Evolutionary conservation across 177 flowering plant species (phyloP), one percentile per base, ranked within the genome.

Genomic region (Telopea speciosissima): DNA sequence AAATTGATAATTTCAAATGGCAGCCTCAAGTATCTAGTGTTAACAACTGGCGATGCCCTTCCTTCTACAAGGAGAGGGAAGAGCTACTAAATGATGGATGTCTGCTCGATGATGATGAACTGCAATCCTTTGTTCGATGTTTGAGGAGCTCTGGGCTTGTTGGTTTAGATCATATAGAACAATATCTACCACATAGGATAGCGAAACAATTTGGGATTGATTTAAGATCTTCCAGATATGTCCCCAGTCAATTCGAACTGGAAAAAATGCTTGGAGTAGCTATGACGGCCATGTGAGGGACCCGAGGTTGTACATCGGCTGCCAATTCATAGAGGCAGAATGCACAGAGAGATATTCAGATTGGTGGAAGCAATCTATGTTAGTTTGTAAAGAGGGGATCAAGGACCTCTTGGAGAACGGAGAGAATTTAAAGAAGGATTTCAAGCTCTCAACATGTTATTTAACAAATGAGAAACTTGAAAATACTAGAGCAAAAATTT

Each of bases 121-220:
- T 82, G 9, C 49, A 45, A n/a, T 75, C 85, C 0, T 81, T 70
- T 75, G 77, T 68, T 49, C 68, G 70, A 19, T 81, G 81, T 71
- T 65, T 79, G 67, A 79, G 72, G 68, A 71, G 64, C 3, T 61
- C 68, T 68, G 77, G 78, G 78, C 72, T 87, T 9, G 81, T 81
- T 60, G 88, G 88, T 25, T 21, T 79, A 0, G 76, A 74, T 49
- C 75, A 77, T 64, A 61, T 74, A 1, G 76, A 83, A 61, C 76
- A 70, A n/a, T 85, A 85, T 68, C 70, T 62, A 3, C 88, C 90
- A 0, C 80, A 84, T 72, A 42, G 87, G 13, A 85, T 85, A 0
- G 80, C 84, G 19, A 81, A 73, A 86, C 87, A 85, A 13, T 85
- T 85, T 73, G 87, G 90, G 3, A 22, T 85, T 33, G 86, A 85